Base-by-base conservation (phyloP, 2,329 filamentous ascomycete species). In the Stachybotrys chlorohalonatus region DNA sequence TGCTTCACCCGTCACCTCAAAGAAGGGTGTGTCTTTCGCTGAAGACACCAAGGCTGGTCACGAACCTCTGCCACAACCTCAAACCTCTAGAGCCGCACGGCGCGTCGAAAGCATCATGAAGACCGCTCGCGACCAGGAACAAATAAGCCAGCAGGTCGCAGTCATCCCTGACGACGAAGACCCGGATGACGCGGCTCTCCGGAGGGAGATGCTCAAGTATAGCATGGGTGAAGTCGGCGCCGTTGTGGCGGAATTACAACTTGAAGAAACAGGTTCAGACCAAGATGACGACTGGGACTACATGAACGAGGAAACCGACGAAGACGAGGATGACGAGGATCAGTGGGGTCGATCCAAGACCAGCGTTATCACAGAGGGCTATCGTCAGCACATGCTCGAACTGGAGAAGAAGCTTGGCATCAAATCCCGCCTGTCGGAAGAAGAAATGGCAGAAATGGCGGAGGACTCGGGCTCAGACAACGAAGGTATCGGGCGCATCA, bases 181-280 rank as follows among this genome's bases (percentile, higher is more conserved):
- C 0, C 76, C 81, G 11, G 91, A 95, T 60, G 93, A 96, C 58
- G 88, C 90, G 5, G 80, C 80, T 36, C 70, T 96, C 30, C 85
- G 94, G 6, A 83, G 86, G 55, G 86, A 96, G 64, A 97, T 99
- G 92, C 78, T 97, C 7, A 81, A 89, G 58, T 99, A 97, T 66
- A 86, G 89, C 57, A 79, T 96, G 70, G 86, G 87, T 49, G 93
- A 97, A 68, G 86, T 99, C 55, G 90, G 91, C 5, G 84, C 90
- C 45, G 89, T 99, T 3, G 94, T 99, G 15, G 94, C 94, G 15
- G 91, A 97, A 71, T 80, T 99, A 49, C 83, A 95, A 55, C 70
- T 97, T 2, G 90, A 95, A 58, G 86, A 92, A 56, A 81, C 77
- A 30, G 75, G 77, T 11, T 77, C 75, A 2, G 78, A 83, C n/a